Conservation (phyloP, 140 eudicot genomes). For the Stevia rebaudiana region DNA sequence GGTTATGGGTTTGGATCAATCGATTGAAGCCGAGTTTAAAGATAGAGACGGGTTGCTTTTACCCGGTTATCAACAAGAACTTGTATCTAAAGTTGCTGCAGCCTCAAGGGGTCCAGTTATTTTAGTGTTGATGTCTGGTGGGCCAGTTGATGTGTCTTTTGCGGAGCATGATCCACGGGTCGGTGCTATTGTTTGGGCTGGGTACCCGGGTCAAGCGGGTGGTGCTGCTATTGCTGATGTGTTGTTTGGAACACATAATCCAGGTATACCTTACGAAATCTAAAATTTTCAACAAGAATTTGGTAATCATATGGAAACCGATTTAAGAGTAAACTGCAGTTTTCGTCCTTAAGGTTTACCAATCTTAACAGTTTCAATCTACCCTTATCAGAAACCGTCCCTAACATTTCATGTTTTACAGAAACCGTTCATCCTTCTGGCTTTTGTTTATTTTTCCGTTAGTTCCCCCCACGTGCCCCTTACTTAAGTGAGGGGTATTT, state of each 20-base stretch:
- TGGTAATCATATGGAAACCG: neutral
- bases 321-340: too few species aligned
- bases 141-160: constrained; percentile 53
- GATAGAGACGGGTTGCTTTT: constrained; percentile 50
- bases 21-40: constrained; percentile 52
- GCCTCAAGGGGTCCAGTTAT: constrained; percentile 54
- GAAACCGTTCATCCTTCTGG: too few species aligned
- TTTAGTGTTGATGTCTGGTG: constrained; percentile 56
- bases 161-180: constrained; percentile 40
- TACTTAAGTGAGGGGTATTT: too few species aligned
- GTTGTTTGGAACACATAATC: constrained; percentile 52
- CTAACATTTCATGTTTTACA: too few species aligned
- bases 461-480: too few species aligned
- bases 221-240: constrained; percentile 67
- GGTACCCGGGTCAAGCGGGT: constrained; percentile 69
- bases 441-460: too few species aligned
- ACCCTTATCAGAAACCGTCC: too few species aligned
- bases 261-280: constrained; percentile 28
- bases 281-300: neutral
- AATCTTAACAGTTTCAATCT: too few species aligned
- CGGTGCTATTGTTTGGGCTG: constrained; percentile 51
- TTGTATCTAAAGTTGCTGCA: constrained; percentile 45
- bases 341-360: too few species aligned
- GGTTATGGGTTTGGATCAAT: constrained; percentile 57
- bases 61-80: constrained; percentile 58